These are phyloP conservation scores for Backusella liffmaniae DNA, from an alignment of 192 early-diverging fungal species.

Conservation along the genomic window DNA sequence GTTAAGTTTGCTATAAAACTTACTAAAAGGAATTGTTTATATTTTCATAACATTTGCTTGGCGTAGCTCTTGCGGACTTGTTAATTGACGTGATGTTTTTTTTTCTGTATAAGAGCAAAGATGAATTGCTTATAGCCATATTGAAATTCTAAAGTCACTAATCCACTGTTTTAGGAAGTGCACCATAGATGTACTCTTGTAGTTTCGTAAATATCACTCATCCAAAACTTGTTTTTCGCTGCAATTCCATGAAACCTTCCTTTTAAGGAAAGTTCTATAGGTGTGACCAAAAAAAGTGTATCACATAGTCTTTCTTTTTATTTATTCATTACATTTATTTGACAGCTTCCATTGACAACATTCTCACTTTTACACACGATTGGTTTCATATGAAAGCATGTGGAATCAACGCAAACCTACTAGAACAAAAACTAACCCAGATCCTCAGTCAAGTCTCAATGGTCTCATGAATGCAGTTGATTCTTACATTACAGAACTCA, in stretches of 20 bases:
- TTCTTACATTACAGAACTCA: slow-evolving; percentile 20
- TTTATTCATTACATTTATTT: not conserved
- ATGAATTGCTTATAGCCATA: no score
- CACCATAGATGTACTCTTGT: no score
- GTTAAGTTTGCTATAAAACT: no score
- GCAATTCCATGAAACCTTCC: slow-evolving; percentile 1
- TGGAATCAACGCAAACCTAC: not conserved
- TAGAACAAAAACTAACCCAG: not conserved
- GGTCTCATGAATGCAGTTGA: slow-evolving; percentile 24
- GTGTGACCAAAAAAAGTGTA: not conserved
- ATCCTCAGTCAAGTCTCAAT: not conserved
- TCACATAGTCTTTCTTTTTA: not conserved
- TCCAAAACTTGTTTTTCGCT: no score
- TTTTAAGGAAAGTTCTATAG: not conserved
- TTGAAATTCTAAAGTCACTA: no score
- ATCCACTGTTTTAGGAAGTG: no score
- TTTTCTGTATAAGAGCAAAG: no score
- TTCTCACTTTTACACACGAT: not conserved
- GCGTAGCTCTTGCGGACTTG: no score
- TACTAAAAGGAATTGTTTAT: no score
- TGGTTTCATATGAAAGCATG: not conserved
- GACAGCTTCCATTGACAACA: not conserved
- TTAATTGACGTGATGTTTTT: no score
- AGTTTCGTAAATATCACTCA: no score
- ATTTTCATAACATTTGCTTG: no score